Evolutionary conservation across 805 yeast genomes (phyloP).

Genomic region (Wickerhamiella nectarea): DNA sequence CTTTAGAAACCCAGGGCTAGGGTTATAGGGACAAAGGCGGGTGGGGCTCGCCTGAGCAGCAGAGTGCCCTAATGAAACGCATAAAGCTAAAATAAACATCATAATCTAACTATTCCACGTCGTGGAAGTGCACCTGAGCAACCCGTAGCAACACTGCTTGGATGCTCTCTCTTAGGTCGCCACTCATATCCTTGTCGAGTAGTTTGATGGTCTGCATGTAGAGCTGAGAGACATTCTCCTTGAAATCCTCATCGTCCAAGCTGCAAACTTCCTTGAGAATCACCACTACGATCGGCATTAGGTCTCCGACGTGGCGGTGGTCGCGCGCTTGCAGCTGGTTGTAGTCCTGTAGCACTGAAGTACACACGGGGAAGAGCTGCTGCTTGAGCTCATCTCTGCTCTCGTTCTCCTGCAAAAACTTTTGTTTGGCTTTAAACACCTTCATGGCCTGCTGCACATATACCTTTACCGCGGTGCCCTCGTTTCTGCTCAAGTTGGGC

Average conservation of each 20-base stretch:
- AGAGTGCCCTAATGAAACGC: too few relatives aligned
- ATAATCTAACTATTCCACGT: too few relatives aligned
- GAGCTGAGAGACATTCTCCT: slow-evolving; percentile 13
- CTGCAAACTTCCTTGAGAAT: slow-evolving; percentile 70
- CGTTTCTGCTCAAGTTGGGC: slow-evolving; percentile 86
- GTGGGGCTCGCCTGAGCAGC: too few relatives aligned
- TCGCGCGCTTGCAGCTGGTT: slow-evolving; percentile 54
- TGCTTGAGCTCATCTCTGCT: slow-evolving; percentile 39
- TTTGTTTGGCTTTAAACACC: slow-evolving; percentile 51
- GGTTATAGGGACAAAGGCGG: neutral
- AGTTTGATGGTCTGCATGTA: slow-evolving; percentile 21
- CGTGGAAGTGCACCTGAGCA: slow-evolving; percentile 30
- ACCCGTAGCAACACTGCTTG: slow-evolving; percentile 30
- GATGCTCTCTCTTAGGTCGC: slow-evolving; percentile 26
- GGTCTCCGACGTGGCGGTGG: slow-evolving; percentile 62
- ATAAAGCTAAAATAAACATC: too few relatives aligned
- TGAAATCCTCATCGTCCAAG: slow-evolving; percentile 61
- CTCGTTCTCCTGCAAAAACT: slow-evolving; percentile 32
- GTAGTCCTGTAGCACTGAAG: slow-evolving; percentile 55
- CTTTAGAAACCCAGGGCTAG: neutral
- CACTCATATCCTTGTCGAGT: slow-evolving; percentile 26
- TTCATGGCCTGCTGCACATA: slow-evolving; percentile 68
- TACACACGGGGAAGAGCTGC: slow-evolving; percentile 54
- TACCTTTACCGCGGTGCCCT: slow-evolving; percentile 78
- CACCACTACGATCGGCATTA: slow-evolving; percentile 89